phyloP scores from a whole-genome alignment of 495 filamentous ascomycete species.

The Elasticomyces elasticus region DNA sequence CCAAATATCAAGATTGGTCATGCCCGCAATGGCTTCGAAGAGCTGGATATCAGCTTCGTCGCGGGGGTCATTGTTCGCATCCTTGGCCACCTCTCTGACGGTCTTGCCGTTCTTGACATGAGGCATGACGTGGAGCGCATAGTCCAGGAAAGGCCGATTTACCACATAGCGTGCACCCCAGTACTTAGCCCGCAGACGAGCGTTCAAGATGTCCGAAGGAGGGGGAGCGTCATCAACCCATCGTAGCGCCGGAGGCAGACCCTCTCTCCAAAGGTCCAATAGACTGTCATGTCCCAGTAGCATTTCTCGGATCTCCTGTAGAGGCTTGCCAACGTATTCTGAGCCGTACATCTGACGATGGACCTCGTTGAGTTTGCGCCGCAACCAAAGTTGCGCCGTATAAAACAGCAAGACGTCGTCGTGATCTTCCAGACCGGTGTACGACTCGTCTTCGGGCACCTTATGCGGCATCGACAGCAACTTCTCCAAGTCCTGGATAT shows the following conservation, averaged over 20 bases:
- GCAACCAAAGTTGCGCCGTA: constrained; percentile 71
- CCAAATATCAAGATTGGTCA: constrained; percentile 33
- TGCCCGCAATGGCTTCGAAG: constrained; percentile 17
- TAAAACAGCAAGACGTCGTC: constrained; percentile 50
- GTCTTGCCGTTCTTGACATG: not conserved
- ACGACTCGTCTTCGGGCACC: constrained; percentile 18
- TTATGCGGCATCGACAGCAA: constrained; percentile 55
- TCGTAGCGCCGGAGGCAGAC: constrained; percentile 38
- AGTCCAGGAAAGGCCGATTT: constrained; percentile 66
- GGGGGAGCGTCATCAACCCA: constrained; percentile 57
- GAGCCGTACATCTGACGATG: constrained; percentile 48
- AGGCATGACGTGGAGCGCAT: constrained; percentile 45
- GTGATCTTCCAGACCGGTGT: constrained; percentile 7
- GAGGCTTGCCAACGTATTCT: constrained; percentile 1
- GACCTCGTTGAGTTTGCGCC: constrained; percentile 74
- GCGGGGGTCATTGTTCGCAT: constrained; percentile 14
- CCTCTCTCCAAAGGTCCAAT: constrained; percentile 37
- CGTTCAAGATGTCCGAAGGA: constrained; percentile 65
- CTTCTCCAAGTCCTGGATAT: constrained; percentile 25
- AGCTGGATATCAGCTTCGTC: constrained; percentile 16
- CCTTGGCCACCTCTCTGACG: constrained; percentile 11
- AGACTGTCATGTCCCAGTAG: constrained; percentile 11
- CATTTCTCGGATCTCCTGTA: constrained; percentile 2
- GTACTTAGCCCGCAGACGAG: constrained; percentile 84
- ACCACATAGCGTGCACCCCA: constrained; percentile 88